Evolutionary conservation across 805 yeast species (phyloP), one percentile per base, ranked within the genome.

Genomic region (Candida schatavii): DNA sequence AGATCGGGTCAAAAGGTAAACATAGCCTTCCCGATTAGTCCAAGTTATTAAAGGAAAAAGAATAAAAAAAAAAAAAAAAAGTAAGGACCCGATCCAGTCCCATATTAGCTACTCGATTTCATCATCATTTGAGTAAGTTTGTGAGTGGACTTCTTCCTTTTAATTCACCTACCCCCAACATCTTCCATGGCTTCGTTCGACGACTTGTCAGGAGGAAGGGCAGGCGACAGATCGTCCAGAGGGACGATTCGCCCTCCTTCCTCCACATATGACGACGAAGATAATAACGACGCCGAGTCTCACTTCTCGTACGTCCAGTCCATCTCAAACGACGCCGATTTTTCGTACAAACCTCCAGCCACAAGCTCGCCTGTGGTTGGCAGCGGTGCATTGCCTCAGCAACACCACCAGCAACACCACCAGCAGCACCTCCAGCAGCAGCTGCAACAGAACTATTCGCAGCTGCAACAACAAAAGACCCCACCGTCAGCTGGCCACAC

Each of bases 281-380:
- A 31, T 22, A 18, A 31, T 31, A 18, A 17, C 19, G 35, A 31
- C 11, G 35, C 35, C 21, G 35, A 31, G 19, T 31, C 35, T 11
- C 35, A 31, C 11, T 31, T 31, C 20, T 31, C 35, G 18, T 31
- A 31, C 21, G 35, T 31, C 13, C 34, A 20, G 14, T 23, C 17
- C 47, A 42, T 6, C 34, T 39, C 43, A 40, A 38, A 27, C 44
- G 42, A 10, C 45, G 21, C 35, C 9, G 35, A 31, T 13, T 31
- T 31, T n/a, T 31, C 35, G 9, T 31, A 31, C 21, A 13, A 31
- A 13, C 35, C 35, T 15, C 49, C 50, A 5, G 15, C 13, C 10
- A 40, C 45, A 5, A 26, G 13, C 13, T 30, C 14, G 20, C 17
- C 17, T 14, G 32, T 7, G 6, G 32, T 11, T 14, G 32, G 17